Percentiles rank a stretch among this genome's conserved stretches.
These are phyloP conservation scores for Ustilago xerochloae DNA, from an alignment of 1,284 basidiomycete species.

Conservation along the genomic window DNA sequence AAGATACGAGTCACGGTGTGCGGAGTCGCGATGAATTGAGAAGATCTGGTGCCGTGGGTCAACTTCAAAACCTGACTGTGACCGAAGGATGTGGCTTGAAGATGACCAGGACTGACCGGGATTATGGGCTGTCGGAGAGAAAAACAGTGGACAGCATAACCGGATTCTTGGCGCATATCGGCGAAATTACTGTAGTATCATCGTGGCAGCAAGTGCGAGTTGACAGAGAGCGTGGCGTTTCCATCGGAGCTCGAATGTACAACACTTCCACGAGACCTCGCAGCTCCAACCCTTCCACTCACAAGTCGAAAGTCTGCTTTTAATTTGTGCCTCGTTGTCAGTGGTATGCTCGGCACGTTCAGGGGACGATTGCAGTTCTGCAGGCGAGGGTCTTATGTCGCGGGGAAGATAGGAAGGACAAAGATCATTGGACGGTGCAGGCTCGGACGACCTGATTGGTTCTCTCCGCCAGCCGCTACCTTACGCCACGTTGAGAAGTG, in stretches of 20 bases:
- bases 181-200: neutral
- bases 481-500: no score
- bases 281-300: neutral
- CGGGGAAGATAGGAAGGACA: neutral
- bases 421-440: neutral
- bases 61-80: neutral
- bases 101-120: no score
- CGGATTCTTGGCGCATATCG: conserved; percentile 9
- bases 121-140: neutral
- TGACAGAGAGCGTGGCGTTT: neutral
- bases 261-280: neutral
- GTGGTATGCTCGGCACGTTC: no score
- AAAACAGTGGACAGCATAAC: neutral
- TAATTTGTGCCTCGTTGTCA: no score
- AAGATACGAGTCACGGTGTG: conserved; percentile 16
- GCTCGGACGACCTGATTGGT: neutral
- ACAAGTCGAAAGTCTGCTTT: no score
- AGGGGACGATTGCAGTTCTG: no score
- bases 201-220: neutral
- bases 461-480: neutral
- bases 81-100: no score
- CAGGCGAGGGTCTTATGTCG: neutral
- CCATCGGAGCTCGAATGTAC: neutral
- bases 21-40: neutral
- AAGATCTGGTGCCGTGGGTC: neutral